Conservation (phyloP, 306 rosid genomes). For the Cotoneaster glaucophyllus region DNA sequence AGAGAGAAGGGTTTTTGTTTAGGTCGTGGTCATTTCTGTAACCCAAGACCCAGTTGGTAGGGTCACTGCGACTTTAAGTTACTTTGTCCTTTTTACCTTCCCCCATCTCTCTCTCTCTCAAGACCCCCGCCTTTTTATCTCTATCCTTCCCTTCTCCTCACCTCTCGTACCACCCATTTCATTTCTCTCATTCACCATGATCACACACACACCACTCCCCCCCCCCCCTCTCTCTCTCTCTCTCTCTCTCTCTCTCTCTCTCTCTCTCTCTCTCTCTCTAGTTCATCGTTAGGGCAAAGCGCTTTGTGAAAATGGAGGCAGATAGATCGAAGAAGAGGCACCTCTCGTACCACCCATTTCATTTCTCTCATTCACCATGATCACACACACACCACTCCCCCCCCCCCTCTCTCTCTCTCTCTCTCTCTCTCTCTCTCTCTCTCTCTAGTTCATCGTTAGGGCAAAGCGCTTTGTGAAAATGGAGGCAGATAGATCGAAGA, state of each 20-base stretch:
- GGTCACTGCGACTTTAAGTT: constrained; percentile 26
- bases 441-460: neutral
- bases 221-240: neutral
- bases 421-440: neutral
- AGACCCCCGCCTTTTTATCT: constrained; percentile 24
- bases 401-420: neutral
- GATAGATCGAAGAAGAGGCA: constrained; percentile 3
- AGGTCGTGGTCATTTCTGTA: constrained; percentile 36
- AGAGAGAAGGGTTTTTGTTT: neutral
- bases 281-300: neutral
- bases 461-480: neutral
- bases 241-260: neutral
- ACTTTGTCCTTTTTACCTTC: constrained; percentile 30
- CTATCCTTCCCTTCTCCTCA: constrained; percentile 18
- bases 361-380: neutral
- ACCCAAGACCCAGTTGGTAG: constrained; percentile 32
- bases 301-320: neutral
- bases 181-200: neutral
- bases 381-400: neutral
- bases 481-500: neutral
- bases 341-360: constrained; percentile 21
- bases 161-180: constrained; percentile 21
- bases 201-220: neutral
- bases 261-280: neutral
- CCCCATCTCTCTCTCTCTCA: neutral